phyloP scores from a whole-genome alignment of 2,329 filamentous ascomycete species.

The Fusarium oligoseptatum region DNA sequence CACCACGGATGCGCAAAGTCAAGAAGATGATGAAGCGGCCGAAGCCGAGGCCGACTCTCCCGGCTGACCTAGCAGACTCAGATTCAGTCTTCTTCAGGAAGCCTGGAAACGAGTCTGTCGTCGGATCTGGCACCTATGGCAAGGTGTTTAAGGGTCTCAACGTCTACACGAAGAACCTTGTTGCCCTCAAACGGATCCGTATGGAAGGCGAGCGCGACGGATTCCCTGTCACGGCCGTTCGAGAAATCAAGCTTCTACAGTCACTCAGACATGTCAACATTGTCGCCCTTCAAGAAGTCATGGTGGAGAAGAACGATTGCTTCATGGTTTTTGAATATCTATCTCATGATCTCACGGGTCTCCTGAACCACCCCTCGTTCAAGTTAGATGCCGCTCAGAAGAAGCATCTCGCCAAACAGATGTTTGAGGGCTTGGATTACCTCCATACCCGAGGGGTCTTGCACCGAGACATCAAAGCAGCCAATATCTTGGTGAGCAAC shows the following conservation, averaged over 20 bases:
- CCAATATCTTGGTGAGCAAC: constrained; percentile 95
- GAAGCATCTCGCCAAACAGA: constrained; percentile 91
- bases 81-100: constrained; percentile 96
- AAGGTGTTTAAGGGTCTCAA: constrained; percentile 96
- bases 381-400: constrained; percentile 86
- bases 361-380: constrained; percentile 95
- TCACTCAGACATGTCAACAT: constrained; percentile 86
- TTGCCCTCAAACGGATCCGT: constrained; percentile 89
- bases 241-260: constrained; percentile 93
- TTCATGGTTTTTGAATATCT: constrained; percentile 99
- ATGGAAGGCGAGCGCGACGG: constrained; percentile 95
- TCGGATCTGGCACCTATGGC: constrained; percentile 95
- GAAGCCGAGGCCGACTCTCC: constrained; percentile 78
- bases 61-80: constrained; percentile 79
- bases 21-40: constrained; percentile 77
- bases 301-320: constrained; percentile 98
- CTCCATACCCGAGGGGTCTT: constrained; percentile 93
- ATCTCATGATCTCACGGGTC: constrained; percentile 93
- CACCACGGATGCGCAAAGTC: constrained; percentile 71
- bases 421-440: constrained; percentile 95
- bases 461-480: constrained; percentile 87
- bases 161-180: constrained; percentile 87
- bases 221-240: constrained; percentile 90
- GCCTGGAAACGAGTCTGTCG: constrained; percentile 96
- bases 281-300: constrained; percentile 87